Conservation (phyloP, 768 basidiomycete species). For the Phlebiopsis flavidoalba region DNA sequence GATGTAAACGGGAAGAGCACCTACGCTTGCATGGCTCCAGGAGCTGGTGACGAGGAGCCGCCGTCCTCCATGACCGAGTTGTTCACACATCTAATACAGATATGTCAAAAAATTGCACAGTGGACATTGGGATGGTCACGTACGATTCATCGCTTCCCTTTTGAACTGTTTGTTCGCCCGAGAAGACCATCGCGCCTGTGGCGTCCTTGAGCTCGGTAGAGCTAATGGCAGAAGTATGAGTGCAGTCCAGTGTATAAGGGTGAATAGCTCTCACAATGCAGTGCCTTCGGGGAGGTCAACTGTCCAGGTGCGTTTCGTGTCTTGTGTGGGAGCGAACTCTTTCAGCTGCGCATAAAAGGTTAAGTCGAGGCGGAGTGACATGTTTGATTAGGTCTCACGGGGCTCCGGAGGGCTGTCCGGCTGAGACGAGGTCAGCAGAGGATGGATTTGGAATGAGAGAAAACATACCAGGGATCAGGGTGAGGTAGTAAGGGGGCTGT, state of each 20-base stretch:
- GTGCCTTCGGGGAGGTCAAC: conserved; percentile 43
- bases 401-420: conserved; percentile 44
- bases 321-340: conserved; percentile 42
- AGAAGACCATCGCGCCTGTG: conserved; percentile 49
- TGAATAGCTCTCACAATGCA: conserved; percentile 37
- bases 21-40: conserved; percentile 3
- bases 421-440: conserved; percentile 27
- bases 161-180: conserved; percentile 43
- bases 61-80: conserved; percentile 14
- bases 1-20: neutral
- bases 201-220: conserved; percentile 53
- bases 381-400: conserved; percentile 35
- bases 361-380: neutral
- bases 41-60: neutral
- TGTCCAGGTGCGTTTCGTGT: conserved; percentile 46
- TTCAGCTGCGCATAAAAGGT: conserved; percentile 38
- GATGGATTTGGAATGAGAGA: conserved; percentile 12
- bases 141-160: conserved; percentile 24
- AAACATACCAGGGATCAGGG: conserved; percentile 51
- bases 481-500: conserved; percentile 49
- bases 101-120: neutral
- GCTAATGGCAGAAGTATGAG: conserved; percentile 28
- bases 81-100: conserved; percentile 22
- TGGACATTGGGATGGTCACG: neutral
- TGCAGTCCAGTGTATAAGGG: neutral